Evolutionary conservation across 441 rosid species (phyloP), one percentile per base, ranked within the genome.

Genomic region (Adansonia gregorii): DNA sequence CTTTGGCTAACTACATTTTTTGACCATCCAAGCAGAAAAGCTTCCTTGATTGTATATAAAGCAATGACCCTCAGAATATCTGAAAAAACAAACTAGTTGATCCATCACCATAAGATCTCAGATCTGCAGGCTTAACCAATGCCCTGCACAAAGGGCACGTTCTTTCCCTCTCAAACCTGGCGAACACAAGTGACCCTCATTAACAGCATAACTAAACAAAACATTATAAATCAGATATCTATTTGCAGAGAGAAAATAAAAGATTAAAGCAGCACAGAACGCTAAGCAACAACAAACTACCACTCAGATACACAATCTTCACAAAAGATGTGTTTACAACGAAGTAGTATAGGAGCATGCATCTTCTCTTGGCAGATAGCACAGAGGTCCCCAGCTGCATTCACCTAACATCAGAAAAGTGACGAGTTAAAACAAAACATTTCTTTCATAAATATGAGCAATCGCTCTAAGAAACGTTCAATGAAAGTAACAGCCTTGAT

Each of bases 321-420:
- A 20, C 96, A 92, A 75, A 92, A 92, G 43, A 92, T 83, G 87
- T 91, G 95, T 80, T 91, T 91, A 76, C 92, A 90, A 49, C 90
- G 88, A 64, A 91, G 92, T 69, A 89, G 80, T 70, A 91, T 85
- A 2, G 95, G 95, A 59, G 89, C 87, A 66, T 89, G 90, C 95
- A 91, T 91, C 85, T 91, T 91, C 81, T 91, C 95, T 85, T 91
- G 95, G 80, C 95, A 91, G 67, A 89, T 91, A 48, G 93, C 95
- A 61, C 93, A 91, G 15, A 89, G 67, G 82, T 90, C 95, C 68
- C 93, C 92, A 22, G 93, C 92, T 75, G 92, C 90, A 82, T 79
- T 89, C 63, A 92, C 97, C 94, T 90, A 39, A 85, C 86, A 84
- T 73, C 56, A 74, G 17, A 78, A 35, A 35, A 71, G 60, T n/a